phyloP scores from a whole-genome alignment of 805 yeast species.

The Starmerella geochares region DNA sequence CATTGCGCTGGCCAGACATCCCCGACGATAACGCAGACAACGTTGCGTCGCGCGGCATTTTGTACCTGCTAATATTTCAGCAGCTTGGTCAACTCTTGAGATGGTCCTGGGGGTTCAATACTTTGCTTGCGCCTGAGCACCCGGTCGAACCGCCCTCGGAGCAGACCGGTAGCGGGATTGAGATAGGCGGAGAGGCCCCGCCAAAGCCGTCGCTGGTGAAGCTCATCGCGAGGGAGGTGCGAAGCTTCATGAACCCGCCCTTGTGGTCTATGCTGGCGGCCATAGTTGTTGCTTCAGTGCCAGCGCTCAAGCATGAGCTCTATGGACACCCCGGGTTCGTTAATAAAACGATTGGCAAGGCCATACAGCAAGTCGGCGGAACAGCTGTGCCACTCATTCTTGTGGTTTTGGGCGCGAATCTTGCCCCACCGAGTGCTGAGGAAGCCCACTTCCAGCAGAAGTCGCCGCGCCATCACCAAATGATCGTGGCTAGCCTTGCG shows the following conservation, averaged over 20 bases:
- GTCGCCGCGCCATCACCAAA: slow-evolving; percentile 35
- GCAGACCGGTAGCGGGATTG: not conserved
- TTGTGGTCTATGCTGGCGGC: slow-evolving; percentile 52
- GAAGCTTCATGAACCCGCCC: slow-evolving; percentile 52
- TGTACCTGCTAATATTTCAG: slow-evolving; percentile 52
- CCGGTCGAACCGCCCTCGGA: not conserved
- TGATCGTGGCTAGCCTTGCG: slow-evolving; percentile 44
- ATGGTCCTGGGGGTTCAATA: slow-evolving; percentile 67
- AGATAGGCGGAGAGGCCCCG: not conserved
- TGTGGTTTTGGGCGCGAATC: slow-evolving; percentile 51
- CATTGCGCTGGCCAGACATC: slow-evolving; percentile 48
- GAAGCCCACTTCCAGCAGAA: slow-evolving; percentile 26
- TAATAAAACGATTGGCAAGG: slow-evolving; percentile 42
- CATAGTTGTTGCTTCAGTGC: slow-evolving; percentile 50
- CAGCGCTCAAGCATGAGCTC: slow-evolving; percentile 38
- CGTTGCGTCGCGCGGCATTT: slow-evolving; percentile 52
- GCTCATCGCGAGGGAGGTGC: slow-evolving; percentile 19
- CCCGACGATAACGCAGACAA: slow-evolving; percentile 45
- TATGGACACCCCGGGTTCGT: slow-evolving; percentile 41
- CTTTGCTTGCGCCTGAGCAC: slow-evolving; percentile 38
- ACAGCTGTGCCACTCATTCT: slow-evolving; percentile 54
- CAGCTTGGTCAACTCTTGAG: slow-evolving; percentile 57
- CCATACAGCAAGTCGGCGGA: slow-evolving; percentile 45
- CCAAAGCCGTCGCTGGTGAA: not conserved
- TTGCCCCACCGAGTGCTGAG: slow-evolving; percentile 46